Percentiles rank a stretch among this genome's conserved stretches.
Conservation (phyloP, 768 basidiomycete species). For the Plicaturopsis crispa region DNA sequence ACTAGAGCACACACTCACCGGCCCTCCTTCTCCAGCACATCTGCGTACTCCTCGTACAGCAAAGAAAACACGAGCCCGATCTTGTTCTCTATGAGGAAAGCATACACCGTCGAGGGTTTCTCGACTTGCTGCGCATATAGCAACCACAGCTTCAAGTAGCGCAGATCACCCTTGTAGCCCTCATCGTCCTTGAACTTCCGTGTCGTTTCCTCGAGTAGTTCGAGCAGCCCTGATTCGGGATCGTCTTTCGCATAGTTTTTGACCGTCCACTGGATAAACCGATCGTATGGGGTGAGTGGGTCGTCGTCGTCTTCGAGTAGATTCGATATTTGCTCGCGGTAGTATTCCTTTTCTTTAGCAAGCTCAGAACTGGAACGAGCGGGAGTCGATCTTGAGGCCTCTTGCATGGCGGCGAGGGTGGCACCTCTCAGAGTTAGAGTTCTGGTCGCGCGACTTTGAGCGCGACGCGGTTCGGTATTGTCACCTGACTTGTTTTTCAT, state of each 20-base stretch:
- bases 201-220: constrained; percentile 80
- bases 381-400: too few species aligned
- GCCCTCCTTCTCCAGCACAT: constrained; percentile 64
- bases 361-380: too few species aligned
- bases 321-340: constrained; percentile 34
- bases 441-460: too few species aligned
- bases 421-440: too few species aligned
- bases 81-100: constrained; percentile 61
- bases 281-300: constrained; percentile 76
- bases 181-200: constrained; percentile 74
- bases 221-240: constrained; percentile 64
- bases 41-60: constrained; percentile 90
- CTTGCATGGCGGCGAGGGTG: too few species aligned
- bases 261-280: constrained; percentile 86
- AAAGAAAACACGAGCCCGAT: constrained; percentile 73
- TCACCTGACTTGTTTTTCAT: too few species aligned
- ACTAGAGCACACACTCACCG: too few species aligned
- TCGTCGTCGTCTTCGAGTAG: constrained; percentile 74
- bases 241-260: constrained; percentile 70
- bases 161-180: constrained; percentile 79
- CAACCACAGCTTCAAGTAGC: constrained; percentile 91
- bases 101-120: constrained; percentile 60
- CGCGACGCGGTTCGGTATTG: too few species aligned
- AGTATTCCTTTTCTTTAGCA: constrained; percentile 12
- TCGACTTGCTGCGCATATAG: constrained; percentile 79